Percentiles rank a stretch among this genome's conserved stretches.
These are phyloP conservation scores for Penicillium desertorum DNA, from an alignment of 495 filamentous ascomycete genomes.

Conservation along the genomic window DNA sequence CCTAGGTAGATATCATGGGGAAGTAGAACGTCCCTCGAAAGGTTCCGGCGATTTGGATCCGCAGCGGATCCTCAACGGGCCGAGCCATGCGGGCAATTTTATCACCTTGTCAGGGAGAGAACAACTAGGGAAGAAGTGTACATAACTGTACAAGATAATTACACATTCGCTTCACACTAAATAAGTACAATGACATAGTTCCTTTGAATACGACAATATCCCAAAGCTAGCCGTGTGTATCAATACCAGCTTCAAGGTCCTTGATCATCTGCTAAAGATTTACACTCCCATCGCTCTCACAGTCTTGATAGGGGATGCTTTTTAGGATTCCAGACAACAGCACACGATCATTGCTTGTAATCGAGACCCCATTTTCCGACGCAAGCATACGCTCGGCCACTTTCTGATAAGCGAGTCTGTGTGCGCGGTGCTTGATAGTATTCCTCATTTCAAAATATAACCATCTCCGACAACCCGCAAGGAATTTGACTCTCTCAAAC, in stretches of 20 bases:
- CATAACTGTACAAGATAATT: background rate
- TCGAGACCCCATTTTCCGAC: background rate
- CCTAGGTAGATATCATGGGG: background rate
- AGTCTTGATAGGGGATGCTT: background rate
- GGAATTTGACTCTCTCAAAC: background rate
- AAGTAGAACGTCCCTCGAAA: background rate
- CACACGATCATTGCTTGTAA: background rate
- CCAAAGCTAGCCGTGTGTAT: background rate
- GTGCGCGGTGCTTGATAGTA: background rate
- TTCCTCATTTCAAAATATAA: background rate
- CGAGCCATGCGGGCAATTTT: background rate
- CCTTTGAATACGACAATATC: background rate
- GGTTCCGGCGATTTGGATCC: too few species aligned
- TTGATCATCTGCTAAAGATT: background rate
- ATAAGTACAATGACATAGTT: too few species aligned
- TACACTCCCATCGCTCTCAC: background rate
- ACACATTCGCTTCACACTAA: background rate
- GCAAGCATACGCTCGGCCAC: background rate
- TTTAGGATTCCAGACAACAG: background rate
- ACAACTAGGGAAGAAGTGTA: too few species aligned
- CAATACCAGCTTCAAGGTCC: background rate
- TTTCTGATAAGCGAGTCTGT: background rate
- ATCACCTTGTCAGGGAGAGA: background rate
- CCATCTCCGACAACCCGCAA: background rate
- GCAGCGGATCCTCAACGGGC: background rate